Percentiles rank a stretch among this genome's conserved stretches.
Evolutionary conservation across 331 rosid genomes (phyloP).

Genomic region (Pyracantha coccinea): DNA sequence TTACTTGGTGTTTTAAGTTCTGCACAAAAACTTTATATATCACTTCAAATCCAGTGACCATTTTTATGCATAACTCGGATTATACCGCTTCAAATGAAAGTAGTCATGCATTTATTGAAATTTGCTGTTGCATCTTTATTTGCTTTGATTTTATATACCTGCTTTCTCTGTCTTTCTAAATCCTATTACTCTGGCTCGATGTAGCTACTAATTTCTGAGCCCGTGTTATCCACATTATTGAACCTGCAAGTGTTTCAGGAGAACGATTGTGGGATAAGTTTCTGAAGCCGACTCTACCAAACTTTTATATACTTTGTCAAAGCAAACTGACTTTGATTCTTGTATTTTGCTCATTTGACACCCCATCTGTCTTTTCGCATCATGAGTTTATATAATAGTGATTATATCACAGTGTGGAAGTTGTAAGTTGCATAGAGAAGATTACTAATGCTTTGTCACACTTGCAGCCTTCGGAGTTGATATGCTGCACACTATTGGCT

Average conservation of each 20-base stretch:
- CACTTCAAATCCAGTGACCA: not conserved
- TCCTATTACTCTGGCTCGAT: not conserved
- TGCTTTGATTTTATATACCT: not conserved
- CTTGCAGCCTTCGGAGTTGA: slow-evolving; percentile 72
- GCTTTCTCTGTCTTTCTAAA: not conserved
- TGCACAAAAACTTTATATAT: not conserved
- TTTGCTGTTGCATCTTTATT: not conserved
- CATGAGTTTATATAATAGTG: not conserved
- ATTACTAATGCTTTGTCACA: not conserved
- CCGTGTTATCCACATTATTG: not conserved
- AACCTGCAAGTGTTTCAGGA: not conserved
- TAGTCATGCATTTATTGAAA: not conserved
- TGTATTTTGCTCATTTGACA: not conserved
- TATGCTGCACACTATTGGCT: slow-evolving; percentile 71
- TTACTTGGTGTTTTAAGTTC: not conserved
- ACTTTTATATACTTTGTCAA: not conserved
- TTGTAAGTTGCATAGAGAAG: not conserved
- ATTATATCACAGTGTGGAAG: not conserved
- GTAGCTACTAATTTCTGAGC: not conserved
- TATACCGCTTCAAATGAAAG: not conserved
- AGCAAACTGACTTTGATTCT: not conserved
- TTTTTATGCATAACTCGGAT: not conserved
- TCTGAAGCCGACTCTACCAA: not conserved
- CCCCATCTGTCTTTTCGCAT: not conserved
- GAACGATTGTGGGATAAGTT: not conserved